Base-by-base conservation (phyloP, 805 yeast species). In the Lipomyces yamanashiensis region DNA sequence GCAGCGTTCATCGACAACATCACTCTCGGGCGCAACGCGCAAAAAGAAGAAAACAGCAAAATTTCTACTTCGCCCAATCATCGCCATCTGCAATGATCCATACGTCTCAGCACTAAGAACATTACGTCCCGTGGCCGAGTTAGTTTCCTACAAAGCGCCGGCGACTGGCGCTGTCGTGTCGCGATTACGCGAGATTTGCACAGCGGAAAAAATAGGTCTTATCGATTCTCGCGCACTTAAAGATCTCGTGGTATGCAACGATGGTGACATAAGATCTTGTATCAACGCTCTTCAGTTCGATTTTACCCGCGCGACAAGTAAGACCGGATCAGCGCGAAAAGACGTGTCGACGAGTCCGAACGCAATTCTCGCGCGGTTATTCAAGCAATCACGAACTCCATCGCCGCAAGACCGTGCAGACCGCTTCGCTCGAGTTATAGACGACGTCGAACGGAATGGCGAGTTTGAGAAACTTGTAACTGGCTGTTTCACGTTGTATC, bases 71-170 rank as follows among this genome's bases (percentile, higher is more conserved):
- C 81, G 98, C 68, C 98, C 98, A 1, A 90, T 95, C 19, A 90
- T 93, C 59, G 92, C 96, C 48, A 85, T 95, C 61, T 96, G 98
- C 74, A 95, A 93, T 72, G 96, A 95, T 72, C 81, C 89, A 1
- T 92, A 89, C 74, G 83, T 90, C 0, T 84, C 86, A 2, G 84
- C 89, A 0, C 78, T 93, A 75, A 96, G 90, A 58, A 85, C 84
- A 61, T 78, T 93, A 64, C 84, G 93, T 65, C 87, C 88, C 0
- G 77, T 81, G 63, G 85, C 93, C 67, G 97, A 93, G 71, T 79
- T 89, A 7, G 79, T 93, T 1, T 74, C 83, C 7, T 88, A 92
- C 71, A 81, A 80, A 62, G 85, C 84, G 61, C 87, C 96, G 0
- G 72, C 84, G 1, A 80, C 78, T 58, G 77, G 74, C 57, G 80